A percentile compares a stretch with the other conserved stretches of the same genome.
These are phyloP conservation scores for Tolypocladium album DNA, from an alignment of 2,329 filamentous ascomycete species.

Conservation along the genomic window DNA sequence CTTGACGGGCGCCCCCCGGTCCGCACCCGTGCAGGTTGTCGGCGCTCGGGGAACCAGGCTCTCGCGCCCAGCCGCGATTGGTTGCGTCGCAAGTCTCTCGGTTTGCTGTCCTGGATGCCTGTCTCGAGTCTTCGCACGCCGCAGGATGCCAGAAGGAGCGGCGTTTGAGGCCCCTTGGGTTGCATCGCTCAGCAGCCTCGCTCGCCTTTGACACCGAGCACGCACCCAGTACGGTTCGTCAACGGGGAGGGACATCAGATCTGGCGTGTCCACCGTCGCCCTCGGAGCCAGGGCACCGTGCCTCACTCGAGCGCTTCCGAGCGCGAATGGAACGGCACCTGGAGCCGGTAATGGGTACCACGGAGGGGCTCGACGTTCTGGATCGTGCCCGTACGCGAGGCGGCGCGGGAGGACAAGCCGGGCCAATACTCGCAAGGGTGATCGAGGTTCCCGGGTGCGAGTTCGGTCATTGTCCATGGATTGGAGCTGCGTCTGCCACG, in stretches of 20 bases:
- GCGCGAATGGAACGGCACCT: background rate
- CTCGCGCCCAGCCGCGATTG: background rate
- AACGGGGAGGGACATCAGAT: background rate
- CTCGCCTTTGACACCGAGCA: background rate
- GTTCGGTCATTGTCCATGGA: background rate
- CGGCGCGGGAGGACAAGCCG: background rate
- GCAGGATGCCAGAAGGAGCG: background rate
- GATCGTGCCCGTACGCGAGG: background rate
- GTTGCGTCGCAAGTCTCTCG: conserved; percentile 1
- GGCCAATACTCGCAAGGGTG: background rate
- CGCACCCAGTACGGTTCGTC: background rate
- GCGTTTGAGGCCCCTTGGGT: background rate
- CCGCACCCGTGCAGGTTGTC: background rate
- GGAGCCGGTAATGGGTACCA: background rate
- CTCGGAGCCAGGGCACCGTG: background rate
- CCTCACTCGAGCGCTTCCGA: background rate
- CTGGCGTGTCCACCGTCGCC: background rate
- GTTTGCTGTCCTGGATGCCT: background rate
- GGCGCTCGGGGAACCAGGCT: background rate
- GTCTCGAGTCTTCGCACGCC: background rate
- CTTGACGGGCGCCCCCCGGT: background rate
- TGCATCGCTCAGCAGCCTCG: background rate
- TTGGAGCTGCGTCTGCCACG: background rate
- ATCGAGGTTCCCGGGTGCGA: background rate
- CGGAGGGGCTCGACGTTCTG: background rate